These are phyloP conservation scores for Batkoa obscura DNA, from an alignment of 371 early-diverging fungal species.

Conservation along the genomic window DNA sequence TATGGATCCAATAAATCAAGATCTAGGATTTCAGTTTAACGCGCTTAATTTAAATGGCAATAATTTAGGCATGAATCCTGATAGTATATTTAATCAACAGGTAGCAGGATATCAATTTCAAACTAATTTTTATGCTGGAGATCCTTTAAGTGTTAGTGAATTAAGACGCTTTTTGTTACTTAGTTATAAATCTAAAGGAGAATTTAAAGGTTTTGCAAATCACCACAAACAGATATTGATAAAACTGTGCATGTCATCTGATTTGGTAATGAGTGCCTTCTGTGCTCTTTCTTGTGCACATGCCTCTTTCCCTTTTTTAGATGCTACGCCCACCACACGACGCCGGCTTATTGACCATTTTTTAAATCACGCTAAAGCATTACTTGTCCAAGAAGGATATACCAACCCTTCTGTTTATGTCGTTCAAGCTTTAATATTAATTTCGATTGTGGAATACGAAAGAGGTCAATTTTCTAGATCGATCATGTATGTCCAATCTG, in stretches of 20 bases:
- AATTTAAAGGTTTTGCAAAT: constrained; percentile 1
- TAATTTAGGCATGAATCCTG: no score
- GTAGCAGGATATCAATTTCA: background rate
- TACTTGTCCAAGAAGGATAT: background rate
- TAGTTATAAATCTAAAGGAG: background rate
- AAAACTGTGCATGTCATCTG: background rate
- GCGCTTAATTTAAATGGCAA: no score
- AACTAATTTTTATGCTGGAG: background rate
- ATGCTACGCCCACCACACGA: background rate
- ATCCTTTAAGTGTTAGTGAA: background rate
- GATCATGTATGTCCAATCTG: background rate
- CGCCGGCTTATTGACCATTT: background rate
- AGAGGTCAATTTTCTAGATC: background rate
- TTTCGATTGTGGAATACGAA: background rate
- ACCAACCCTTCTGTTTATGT: background rate
- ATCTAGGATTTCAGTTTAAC: no score
- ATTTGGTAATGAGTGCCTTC: constrained; percentile 11
- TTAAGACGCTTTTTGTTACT: background rate
- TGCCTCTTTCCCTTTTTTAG: constrained; percentile 7
- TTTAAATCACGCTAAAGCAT: background rate
- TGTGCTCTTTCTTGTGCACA: constrained; percentile 15
- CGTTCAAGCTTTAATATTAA: background rate
- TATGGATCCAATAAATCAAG: no score
- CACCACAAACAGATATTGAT: background rate
- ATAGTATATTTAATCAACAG: background rate